A percentile compares a stretch with the other conserved stretches of the same genome.
phyloP scores from a whole-genome alignment of 768 basidiomycete genomes.

The Sporobolomyces roseus region DNA sequence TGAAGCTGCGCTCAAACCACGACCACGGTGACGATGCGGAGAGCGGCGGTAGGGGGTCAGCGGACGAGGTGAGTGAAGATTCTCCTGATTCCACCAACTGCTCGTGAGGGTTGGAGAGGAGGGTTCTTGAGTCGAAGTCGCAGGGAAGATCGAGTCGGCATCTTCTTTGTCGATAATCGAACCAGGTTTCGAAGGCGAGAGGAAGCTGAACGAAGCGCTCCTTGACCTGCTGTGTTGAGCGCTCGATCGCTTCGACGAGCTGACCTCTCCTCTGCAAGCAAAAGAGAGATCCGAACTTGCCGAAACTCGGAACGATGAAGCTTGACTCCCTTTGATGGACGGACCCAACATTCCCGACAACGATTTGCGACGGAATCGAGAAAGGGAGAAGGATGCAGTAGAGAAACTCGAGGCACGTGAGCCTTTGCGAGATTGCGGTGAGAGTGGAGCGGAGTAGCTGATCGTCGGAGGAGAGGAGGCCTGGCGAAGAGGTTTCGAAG shows the following conservation, averaged over 20 bases:
- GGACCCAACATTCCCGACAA: neutral
- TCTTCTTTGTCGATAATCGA: too few relatives aligned
- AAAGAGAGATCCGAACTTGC: slow-evolving; percentile 26
- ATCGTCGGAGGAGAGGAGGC: neutral
- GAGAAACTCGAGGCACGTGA: slow-evolving; percentile 8
- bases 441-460: neutral
- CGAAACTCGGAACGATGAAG: neutral
- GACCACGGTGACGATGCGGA: neutral
- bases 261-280: slow-evolving; percentile 15
- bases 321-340: neutral
- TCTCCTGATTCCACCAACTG: neutral
- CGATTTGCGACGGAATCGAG: slow-evolving; percentile 1
- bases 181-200: neutral
- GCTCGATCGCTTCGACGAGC: neutral
- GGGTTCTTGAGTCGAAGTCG: neutral
- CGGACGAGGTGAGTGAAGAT: neutral
- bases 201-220: slow-evolving; percentile 1
- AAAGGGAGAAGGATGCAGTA: neutral
- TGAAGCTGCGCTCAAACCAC: neutral
- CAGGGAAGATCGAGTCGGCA: too few relatives aligned
- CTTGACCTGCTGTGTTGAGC: neutral
- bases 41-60: slow-evolving; percentile 9
- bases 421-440: neutral
- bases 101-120: neutral
- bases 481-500: neutral